Conservation (phyloP, 2,329 filamentous ascomycete species). For the Cladobotryum protrusum region DNA sequence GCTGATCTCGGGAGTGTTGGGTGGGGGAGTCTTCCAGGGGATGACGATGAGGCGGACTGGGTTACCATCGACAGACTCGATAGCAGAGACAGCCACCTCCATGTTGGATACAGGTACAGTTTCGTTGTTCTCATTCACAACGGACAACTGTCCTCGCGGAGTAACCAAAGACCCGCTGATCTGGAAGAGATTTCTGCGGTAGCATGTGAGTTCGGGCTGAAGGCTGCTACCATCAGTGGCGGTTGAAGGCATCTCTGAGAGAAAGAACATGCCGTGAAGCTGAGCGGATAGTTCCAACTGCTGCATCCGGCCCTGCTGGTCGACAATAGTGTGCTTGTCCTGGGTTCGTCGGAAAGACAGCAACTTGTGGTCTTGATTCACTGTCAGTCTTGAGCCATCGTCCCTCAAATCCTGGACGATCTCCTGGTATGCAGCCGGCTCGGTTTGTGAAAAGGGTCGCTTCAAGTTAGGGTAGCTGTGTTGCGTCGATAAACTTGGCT, state of each 20-base stretch:
- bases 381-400: conserved; percentile 50
- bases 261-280: conserved; percentile 83
- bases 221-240: conserved; percentile 50
- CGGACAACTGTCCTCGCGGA: conserved; percentile 69
- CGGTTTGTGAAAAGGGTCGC: conserved; percentile 50
- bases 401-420: conserved; percentile 56
- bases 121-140: conserved; percentile 79
- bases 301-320: conserved; percentile 53
- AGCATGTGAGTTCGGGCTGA: conserved; percentile 86
- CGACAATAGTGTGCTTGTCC: conserved; percentile 55
- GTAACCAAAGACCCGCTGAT: conserved; percentile 85
- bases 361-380: conserved; percentile 56
- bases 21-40: conserved; percentile 92
- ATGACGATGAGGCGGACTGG: conserved; percentile 91
- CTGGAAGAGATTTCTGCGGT: conserved; percentile 91
- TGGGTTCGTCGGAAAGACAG: conserved; percentile 51
- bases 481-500: conserved; percentile 41
- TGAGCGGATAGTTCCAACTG: conserved; percentile 63
- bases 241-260: conserved; percentile 70
- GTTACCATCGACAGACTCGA: conserved; percentile 90
- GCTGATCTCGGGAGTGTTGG: conserved; percentile 62
- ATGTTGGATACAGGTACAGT: conserved; percentile 74
- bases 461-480: conserved; percentile 52
- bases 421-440: conserved; percentile 52
- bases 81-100: conserved; percentile 85